These are phyloP conservation scores for Onygena corvina DNA, from an alignment of 2,329 filamentous ascomycete genomes.

Conservation along the genomic window DNA sequence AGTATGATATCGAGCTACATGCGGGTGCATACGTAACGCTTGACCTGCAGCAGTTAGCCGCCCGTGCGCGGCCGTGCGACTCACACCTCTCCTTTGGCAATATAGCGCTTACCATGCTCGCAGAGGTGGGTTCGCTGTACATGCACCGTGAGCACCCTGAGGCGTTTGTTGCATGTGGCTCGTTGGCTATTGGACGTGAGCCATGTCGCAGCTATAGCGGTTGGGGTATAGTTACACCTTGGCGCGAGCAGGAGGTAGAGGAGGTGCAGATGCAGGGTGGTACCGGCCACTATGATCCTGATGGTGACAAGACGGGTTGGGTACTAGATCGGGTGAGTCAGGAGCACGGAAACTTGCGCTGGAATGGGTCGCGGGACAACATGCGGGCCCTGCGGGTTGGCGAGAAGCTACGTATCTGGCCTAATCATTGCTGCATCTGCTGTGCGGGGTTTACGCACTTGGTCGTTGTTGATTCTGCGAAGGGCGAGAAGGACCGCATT, in stretches of 20 bases:
- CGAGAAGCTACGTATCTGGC: constrained; percentile 59
- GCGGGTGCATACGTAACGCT: constrained; percentile 63
- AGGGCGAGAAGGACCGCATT: constrained; percentile 15
- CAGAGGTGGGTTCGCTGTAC: constrained; percentile 58
- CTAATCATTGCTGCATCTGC: constrained; percentile 68
- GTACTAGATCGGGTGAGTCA: constrained; percentile 59
- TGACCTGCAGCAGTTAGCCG: constrained; percentile 66
- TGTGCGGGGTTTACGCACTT: constrained; percentile 61
- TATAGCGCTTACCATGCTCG: constrained; percentile 55
- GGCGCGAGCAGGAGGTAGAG: constrained; percentile 30
- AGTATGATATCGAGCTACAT: constrained; percentile 51
- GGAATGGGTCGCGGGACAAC: constrained; percentile 39
- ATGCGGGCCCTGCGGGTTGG: constrained; percentile 45
- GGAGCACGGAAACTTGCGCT: constrained; percentile 62
- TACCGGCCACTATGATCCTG: constrained; percentile 16
- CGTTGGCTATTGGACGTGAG: constrained; percentile 57
- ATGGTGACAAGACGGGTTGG: constrained; percentile 40
- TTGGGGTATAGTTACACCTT: constrained; percentile 56
- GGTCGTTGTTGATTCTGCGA: constrained; percentile 54
- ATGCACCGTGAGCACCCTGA: constrained; percentile 42
- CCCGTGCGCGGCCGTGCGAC: constrained; percentile 43
- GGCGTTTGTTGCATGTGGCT: constrained; percentile 55
- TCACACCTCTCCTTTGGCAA: constrained; percentile 31
- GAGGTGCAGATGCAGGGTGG: neutral
- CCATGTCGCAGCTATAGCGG: constrained; percentile 57